These are phyloP conservation scores for Oryza officinalis DNA, from an alignment of 176 grass and related monocot genomes.

Conservation along the genomic window DNA sequence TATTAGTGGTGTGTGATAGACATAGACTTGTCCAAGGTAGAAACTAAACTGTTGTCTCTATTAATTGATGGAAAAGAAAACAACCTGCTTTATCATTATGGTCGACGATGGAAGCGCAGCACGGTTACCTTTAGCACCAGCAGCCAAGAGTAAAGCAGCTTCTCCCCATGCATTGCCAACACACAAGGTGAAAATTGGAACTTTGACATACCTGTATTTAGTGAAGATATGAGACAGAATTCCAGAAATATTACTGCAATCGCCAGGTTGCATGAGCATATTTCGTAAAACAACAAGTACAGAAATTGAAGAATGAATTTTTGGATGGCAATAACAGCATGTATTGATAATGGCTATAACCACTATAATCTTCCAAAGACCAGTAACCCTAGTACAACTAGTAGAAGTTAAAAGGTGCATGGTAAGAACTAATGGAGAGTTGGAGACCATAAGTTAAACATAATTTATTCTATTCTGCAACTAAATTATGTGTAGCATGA, in stretches of 20 bases:
- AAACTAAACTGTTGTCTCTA: slow-evolving; percentile 15
- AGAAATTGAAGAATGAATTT: background rate
- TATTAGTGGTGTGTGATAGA: background rate
- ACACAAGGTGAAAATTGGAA: slow-evolving; percentile 94
- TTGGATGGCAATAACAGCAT: background rate
- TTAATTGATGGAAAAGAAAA: slow-evolving; percentile 38
- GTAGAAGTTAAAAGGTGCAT: background rate
- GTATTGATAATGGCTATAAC: background rate
- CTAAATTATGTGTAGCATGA: background rate
- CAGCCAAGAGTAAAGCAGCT: slow-evolving; percentile 89
- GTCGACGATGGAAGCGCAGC: slow-evolving; percentile 90
- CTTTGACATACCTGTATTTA: slow-evolving; percentile 59
- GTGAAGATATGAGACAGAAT: slow-evolving; percentile 27
- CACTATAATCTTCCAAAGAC: background rate
- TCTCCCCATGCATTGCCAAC: slow-evolving; percentile 97
- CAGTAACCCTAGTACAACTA: background rate
- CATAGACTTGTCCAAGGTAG: slow-evolving; percentile 13
- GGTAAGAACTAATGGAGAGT: background rate
- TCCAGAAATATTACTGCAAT: background rate
- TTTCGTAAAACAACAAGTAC: slow-evolving; percentile 11
- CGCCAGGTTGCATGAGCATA: background rate
- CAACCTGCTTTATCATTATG: slow-evolving; percentile 98
- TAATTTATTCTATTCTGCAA: background rate
- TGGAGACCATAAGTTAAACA: background rate
- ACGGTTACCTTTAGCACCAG: slow-evolving; percentile 84